A percentile compares a stretch with the other conserved stretches of the same genome.
phyloP scores from a whole-genome alignment of 148 eudicot species.

The Simmondsia chinensis region DNA sequence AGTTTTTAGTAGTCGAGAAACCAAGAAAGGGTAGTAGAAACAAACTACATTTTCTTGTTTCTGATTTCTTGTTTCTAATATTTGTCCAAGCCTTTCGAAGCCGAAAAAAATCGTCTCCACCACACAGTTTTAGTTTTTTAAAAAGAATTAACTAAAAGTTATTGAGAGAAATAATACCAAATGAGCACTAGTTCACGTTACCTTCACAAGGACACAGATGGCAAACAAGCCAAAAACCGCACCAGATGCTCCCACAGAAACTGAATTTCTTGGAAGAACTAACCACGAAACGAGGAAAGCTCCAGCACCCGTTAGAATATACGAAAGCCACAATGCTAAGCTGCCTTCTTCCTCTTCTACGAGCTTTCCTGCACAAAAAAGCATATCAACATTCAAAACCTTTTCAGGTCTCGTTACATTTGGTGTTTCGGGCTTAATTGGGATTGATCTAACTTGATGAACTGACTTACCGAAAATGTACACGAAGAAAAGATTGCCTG shows the following conservation, averaged over 20 bases:
- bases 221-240: conserved; percentile 98
- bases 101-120: no score
- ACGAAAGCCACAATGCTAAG: conserved; percentile 89
- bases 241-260: conserved; percentile 96
- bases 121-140: no score
- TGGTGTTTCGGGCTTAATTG: neutral
- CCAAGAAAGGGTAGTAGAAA: no score
- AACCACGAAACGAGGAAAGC: conserved; percentile 97
- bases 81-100: no score
- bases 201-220: conserved; percentile 95
- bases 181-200: conserved; percentile 17
- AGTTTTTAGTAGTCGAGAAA: no score
- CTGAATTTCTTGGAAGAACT: conserved; percentile 84
- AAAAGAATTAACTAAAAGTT: no score
- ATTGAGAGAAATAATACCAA: no score
- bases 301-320: conserved; percentile 88
- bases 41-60: no score
- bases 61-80: no score
- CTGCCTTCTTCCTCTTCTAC: conserved; percentile 98
- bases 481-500: conserved; percentile 96
- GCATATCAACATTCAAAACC: no score
- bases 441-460: neutral
- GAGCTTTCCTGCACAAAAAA: conserved; percentile 80
- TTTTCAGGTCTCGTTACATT: no score
- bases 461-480: conserved; percentile 80